Conservation (phyloP, 192 early-diverging fungal species). For the Backusella liffmaniae region DNA sequence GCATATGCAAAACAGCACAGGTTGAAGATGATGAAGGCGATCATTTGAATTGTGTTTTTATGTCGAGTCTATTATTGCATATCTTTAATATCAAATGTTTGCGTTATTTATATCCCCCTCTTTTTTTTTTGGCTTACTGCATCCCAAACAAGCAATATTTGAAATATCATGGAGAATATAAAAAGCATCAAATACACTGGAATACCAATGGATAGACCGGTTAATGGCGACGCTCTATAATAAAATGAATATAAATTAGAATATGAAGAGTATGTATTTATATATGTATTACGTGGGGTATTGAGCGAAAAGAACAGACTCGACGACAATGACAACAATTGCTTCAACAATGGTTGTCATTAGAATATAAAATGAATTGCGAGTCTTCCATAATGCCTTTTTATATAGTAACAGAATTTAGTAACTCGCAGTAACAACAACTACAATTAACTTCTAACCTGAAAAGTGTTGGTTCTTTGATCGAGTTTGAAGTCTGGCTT, state of each 20-base stretch:
- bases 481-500: conserved; percentile 7
- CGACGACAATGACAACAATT: conserved; percentile 51
- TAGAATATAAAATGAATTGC: conserved; percentile 32
- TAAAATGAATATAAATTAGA: background rate
- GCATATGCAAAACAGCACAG: conserved; percentile 62
- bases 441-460: background rate
- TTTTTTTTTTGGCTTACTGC: conserved; percentile 49
- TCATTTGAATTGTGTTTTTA: conserved; percentile 73
- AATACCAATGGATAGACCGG: conserved; percentile 38
- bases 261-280: background rate
- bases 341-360: conserved; percentile 47
- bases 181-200: conserved; percentile 75
- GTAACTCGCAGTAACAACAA: background rate
- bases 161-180: conserved; percentile 66
- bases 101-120: background rate
- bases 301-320: conserved; percentile 46
- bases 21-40: conserved; percentile 69
- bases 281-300: conserved; percentile 26
- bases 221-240: background rate
- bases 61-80: conserved; percentile 49
- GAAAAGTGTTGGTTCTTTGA: background rate
- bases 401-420: background rate
- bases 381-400: conserved; percentile 21
- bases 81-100: background rate
- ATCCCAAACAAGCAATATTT: conserved; percentile 64